Base-by-base conservation (phyloP, 805 yeast species). In the Candida silvatica region DNA sequence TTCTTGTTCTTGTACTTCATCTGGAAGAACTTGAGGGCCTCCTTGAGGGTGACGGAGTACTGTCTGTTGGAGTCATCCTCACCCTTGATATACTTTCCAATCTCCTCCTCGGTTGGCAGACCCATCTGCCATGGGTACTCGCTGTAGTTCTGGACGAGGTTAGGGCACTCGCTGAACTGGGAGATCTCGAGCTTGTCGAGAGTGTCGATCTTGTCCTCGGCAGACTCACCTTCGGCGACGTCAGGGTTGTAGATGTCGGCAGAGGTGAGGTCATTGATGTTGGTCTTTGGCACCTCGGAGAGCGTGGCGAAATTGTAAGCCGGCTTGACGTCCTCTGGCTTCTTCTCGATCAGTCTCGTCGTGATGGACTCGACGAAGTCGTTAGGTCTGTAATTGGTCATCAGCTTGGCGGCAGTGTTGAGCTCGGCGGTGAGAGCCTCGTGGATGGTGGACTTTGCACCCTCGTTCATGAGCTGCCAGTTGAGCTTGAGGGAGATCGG, bases 401-500 rank as follows among this genome's bases (percentile, higher is more conserved):
- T 71, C 70, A 87, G 72, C 57, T 84, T 77, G 38, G 84, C 71
- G 20, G 96, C 95, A 17, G 87, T 61, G 38, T 67, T 64, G 54
- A 83, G 66, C 58, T 92, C 97, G 47, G 74, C 71, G 45, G 72
- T 73, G 39, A 92, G 62, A 25, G 90, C 82, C 32, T 74, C 63
- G 36, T 69, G 67, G 46, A 86, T 74, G 40, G 79, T 68, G 39
- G 74, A 66, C 25, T 62, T 51, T 17, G 69, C 53, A 35, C 86
- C 84, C 40, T 69, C 64, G 48, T 80, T 73, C 55, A 87, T 62
- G 42, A 84, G 65, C 39, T 76, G 80, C 44, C 77, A 68, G 2
- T 84, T 76, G 27, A 87, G 76, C 51, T 80, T 77, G 45, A 86
- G 63, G 15, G 94, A 80, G n/a, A 84, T 66, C 30, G 84, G 82